These are phyloP conservation scores for Macrolepiota dolichaula DNA, from an alignment of 768 basidiomycete genomes.

Conservation along the genomic window DNA sequence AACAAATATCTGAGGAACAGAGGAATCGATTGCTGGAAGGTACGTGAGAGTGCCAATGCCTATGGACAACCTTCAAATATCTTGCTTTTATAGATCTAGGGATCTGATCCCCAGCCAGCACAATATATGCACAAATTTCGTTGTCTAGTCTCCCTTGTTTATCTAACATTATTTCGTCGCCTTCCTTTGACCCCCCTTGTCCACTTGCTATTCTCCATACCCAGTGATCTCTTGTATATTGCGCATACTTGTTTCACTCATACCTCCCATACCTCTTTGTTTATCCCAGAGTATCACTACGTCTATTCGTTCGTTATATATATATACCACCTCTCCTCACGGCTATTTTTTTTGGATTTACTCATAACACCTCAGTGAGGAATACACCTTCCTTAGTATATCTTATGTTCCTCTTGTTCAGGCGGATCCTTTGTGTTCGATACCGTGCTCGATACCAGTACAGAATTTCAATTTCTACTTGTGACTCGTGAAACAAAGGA, in stretches of 20 bases:
- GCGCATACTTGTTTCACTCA: conserved; percentile 16
- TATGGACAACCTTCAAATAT: not conserved
- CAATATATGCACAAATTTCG: not conserved
- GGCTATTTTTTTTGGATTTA: conserved; percentile 13
- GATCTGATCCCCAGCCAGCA: conserved; percentile 13
- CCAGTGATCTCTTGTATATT: conserved; percentile 12
- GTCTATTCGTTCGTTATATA: conserved; percentile 14
- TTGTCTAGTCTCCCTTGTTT: not conserved
- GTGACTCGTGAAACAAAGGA: not conserved
- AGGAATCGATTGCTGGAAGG: conserved; percentile 72
- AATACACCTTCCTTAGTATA: not conserved
- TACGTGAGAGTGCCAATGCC: conserved; percentile 25
- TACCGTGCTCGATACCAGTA: not conserved
- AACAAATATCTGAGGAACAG: conserved; percentile 72
- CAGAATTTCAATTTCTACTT: not conserved
- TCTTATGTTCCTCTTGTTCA: not conserved
- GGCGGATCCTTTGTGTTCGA: not conserved
- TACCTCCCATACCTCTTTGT: conserved; percentile 14
- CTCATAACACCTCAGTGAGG: not conserved
- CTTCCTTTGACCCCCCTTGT: conserved; percentile 17
- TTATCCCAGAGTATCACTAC: not conserved
- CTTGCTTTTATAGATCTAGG: conserved; percentile 15
- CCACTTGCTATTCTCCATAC: conserved; percentile 9
- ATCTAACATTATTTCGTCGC: conserved; percentile 24
- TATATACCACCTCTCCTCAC: not conserved